These are phyloP conservation scores for Massariosphaeria phaeospora DNA, from an alignment of 495 filamentous ascomycete genomes.

Conservation along the genomic window DNA sequence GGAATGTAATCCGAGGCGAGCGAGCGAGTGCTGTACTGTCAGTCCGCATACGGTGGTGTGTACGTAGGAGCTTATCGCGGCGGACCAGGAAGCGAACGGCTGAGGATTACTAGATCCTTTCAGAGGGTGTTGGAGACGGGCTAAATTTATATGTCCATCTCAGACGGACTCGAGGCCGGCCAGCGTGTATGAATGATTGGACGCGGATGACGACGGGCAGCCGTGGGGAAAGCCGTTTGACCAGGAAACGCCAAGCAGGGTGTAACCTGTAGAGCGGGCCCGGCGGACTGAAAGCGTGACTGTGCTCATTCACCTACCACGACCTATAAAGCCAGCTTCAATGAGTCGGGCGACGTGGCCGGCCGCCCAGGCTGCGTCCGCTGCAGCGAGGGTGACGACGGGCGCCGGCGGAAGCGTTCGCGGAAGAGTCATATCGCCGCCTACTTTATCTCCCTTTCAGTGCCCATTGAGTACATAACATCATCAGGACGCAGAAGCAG, in stretches of 20 bases:
- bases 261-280: conserved; percentile 1
- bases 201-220: not conserved
- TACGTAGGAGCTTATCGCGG: too few species aligned
- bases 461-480: not conserved
- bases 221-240: conserved; percentile 7
- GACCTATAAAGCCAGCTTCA: conserved; percentile 3
- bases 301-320: not conserved
- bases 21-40: not conserved
- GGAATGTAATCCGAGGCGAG: not conserved
- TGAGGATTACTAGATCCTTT: too few species aligned
- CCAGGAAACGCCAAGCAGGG: conserved; percentile 8
- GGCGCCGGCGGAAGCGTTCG: not conserved
- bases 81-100: too few species aligned
- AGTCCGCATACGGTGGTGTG: not conserved
- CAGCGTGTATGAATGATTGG: conserved; percentile 30
- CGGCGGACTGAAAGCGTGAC: not conserved
- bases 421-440: too few species aligned
- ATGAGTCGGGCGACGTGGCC: too few species aligned
- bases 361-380: too few species aligned
- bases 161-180: not conserved
- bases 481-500: not conserved
- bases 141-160: not conserved
- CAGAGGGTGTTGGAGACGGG: not conserved
- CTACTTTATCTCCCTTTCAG: not conserved
- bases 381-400: not conserved